These are phyloP conservation scores for Saturnispora serradocipensis DNA, from an alignment of 805 yeast species.

Conservation along the genomic window DNA sequence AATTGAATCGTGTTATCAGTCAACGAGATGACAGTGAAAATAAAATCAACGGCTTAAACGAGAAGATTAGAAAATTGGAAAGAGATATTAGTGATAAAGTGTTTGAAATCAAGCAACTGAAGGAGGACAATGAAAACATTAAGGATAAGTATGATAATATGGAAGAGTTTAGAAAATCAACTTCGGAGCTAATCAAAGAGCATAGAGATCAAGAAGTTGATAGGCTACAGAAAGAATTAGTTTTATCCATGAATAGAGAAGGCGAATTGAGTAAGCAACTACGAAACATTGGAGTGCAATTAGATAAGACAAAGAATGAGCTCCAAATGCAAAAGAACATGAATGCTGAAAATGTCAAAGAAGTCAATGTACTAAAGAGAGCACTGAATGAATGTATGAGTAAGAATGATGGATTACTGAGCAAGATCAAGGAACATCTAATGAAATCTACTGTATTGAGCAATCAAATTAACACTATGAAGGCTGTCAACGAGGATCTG, in stretches of 20 bases:
- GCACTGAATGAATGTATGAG: slow-evolving; percentile 32
- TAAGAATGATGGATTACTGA: slow-evolving; percentile 34
- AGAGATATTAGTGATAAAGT: slow-evolving; percentile 47
- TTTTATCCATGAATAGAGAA: slow-evolving; percentile 51
- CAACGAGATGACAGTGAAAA: slow-evolving; percentile 49
- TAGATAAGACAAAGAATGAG: slow-evolving; percentile 45
- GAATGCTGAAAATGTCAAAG: slow-evolving; percentile 31
- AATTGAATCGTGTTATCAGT: slow-evolving; percentile 38
- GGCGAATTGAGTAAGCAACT: slow-evolving; percentile 55
- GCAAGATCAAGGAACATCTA: slow-evolving; percentile 38
- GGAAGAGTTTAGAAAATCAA: slow-evolving; percentile 28
- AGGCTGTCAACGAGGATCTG: slow-evolving; percentile 52
- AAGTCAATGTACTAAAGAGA: slow-evolving; percentile 34
- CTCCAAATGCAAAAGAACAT: slow-evolving; percentile 32
- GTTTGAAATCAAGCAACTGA: slow-evolving; percentile 42
- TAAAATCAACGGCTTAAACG: slow-evolving; percentile 42
- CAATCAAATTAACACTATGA: slow-evolving; percentile 47
- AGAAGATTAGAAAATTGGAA: slow-evolving; percentile 42
- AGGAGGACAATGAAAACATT: slow-evolving; percentile 39
- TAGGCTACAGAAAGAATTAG: slow-evolving; percentile 43
- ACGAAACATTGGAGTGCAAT: slow-evolving; percentile 50
- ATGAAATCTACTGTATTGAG: slow-evolving; percentile 36
- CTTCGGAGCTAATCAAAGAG: slow-evolving; percentile 22
- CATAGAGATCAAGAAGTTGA: slow-evolving; percentile 42
- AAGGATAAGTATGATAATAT: slow-evolving; percentile 43